Percentiles rank a stretch among this genome's conserved stretches.
These are phyloP conservation scores for Penicillium sp. DNA, from an alignment of 2,329 filamentous ascomycete species.

Conservation along the genomic window DNA sequence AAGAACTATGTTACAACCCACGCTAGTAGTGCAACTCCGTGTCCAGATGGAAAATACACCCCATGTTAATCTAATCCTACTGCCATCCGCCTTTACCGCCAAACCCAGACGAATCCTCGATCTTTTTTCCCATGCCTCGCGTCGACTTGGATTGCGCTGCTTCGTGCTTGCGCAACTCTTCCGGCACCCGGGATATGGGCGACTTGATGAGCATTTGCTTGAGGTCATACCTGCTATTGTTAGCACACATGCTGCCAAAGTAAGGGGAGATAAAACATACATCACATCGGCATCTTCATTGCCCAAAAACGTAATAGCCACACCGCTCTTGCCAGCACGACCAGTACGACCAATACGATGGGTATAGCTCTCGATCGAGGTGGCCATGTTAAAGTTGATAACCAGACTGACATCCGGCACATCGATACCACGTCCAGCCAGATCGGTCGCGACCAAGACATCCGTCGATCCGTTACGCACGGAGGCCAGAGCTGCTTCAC, in stretches of 20 bases:
- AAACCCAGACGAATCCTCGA: conserved; percentile 48
- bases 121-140: conserved; percentile 52
- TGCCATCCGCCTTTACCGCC: conserved; percentile 44
- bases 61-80: background rate
- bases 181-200: conserved; percentile 82
- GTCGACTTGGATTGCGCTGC: conserved; percentile 82
- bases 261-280: conserved; percentile 52
- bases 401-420: conserved; percentile 92
- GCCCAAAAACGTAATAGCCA: conserved; percentile 93
- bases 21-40: background rate
- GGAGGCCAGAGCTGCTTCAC: conserved; percentile 88
- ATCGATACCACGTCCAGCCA: conserved; percentile 97
- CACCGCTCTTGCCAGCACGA: conserved; percentile 95
- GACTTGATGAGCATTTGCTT: conserved; percentile 96
- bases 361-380: conserved; percentile 90
- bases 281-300: conserved; percentile 87
- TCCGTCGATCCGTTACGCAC: conserved; percentile 80
- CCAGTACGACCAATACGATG: conserved; percentile 96
- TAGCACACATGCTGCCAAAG: conserved; percentile 19
- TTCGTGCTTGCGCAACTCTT: conserved; percentile 88
- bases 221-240: conserved; percentile 69
- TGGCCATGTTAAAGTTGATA: conserved; percentile 99
- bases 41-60: background rate
- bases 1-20: conserved; percentile 9
- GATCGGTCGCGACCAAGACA: conserved; percentile 91